Evolutionary conservation across 1,284 basidiomycete species (phyloP).

Genomic region (Wallemia mellicola): DNA sequence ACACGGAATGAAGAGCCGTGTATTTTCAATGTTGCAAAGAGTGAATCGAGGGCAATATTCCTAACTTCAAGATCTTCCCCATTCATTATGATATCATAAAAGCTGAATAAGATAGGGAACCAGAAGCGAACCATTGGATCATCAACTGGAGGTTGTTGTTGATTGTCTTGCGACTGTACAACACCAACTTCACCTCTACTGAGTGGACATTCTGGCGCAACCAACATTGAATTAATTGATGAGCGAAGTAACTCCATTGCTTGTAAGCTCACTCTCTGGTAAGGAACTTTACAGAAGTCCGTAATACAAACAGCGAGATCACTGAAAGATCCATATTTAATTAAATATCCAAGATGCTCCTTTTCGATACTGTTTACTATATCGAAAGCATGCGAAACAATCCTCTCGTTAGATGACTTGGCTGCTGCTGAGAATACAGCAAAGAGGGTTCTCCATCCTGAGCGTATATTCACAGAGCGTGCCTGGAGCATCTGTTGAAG

Average conservation of each 20-base stretch:
- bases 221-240: conserved; percentile 69
- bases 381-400: conserved; percentile 82
- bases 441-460: conserved; percentile 98
- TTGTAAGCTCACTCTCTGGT: conserved; percentile 86
- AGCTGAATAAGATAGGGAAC: conserved; percentile 86
- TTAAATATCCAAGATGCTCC: conserved; percentile 68
- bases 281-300: conserved; percentile 97
- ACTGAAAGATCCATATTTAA: conserved; percentile 75
- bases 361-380: conserved; percentile 72
- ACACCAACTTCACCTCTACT: conserved; percentile 6
- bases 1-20: conserved; percentile 62
- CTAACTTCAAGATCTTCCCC: conserved; percentile 96
- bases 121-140: conserved; percentile 75
- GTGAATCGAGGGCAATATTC: conserved; percentile 66
- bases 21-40: conserved; percentile 77
- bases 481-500: conserved; percentile 97
- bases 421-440: conserved; percentile 90
- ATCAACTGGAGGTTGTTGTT: background rate
- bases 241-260: conserved; percentile 88
- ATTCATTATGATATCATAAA: conserved; percentile 99
- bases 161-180: background rate
- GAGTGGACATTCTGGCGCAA: conserved; percentile 49
- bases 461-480: conserved; percentile 74
- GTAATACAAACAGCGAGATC: conserved; percentile 92
- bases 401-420: conserved; percentile 70